These are phyloP conservation scores for Melanopsichium pennsylvanicum DNA, from an alignment of 1,284 basidiomycete species.

Conservation along the genomic window DNA sequence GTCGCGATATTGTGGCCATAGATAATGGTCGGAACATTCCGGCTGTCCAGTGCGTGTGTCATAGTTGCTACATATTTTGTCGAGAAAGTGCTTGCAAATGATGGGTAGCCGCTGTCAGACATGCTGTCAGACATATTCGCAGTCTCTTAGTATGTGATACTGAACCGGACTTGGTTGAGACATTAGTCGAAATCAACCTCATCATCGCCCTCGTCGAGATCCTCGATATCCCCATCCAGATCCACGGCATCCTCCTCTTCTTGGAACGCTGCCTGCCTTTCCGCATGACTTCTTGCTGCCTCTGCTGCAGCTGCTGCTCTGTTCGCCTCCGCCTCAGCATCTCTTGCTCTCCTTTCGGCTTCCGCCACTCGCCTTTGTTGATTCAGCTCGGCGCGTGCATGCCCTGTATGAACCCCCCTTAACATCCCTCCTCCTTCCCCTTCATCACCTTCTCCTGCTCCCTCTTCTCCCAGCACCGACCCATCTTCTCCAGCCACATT, in stretches of 20 bases:
- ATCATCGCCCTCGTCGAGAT: conserved; percentile 48
- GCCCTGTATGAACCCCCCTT: conserved; percentile 32
- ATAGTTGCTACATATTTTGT: too few relatives aligned
- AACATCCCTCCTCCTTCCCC: conserved; percentile 15
- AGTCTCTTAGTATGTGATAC: too few relatives aligned
- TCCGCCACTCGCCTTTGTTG: conserved; percentile 16
- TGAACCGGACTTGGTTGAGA: too few relatives aligned
- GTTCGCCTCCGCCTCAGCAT: conserved; percentile 38
- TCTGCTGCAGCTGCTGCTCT: conserved; percentile 26
- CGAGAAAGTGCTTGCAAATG: too few relatives aligned
- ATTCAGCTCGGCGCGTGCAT: conserved; percentile 33
- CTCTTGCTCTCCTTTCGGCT: conserved; percentile 32
- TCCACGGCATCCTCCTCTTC: conserved; percentile 46
- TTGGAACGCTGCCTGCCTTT: conserved; percentile 37
- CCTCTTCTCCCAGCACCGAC: conserved; percentile 12
- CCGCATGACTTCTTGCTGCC: conserved; percentile 32
- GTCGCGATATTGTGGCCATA: too few relatives aligned
- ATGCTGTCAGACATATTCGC: too few relatives aligned
- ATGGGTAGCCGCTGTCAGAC: too few relatives aligned
- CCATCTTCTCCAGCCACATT: conserved; percentile 8
- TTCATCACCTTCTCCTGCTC: conserved; percentile 3
- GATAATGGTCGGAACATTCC: too few relatives aligned
- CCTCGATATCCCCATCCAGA: conserved; percentile 54
- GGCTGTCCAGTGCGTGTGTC: too few relatives aligned
- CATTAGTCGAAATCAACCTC: conserved; percentile 43